phyloP scores from a whole-genome alignment of 164 flowering plant genomes.

The Chimonanthus praecox region DNA sequence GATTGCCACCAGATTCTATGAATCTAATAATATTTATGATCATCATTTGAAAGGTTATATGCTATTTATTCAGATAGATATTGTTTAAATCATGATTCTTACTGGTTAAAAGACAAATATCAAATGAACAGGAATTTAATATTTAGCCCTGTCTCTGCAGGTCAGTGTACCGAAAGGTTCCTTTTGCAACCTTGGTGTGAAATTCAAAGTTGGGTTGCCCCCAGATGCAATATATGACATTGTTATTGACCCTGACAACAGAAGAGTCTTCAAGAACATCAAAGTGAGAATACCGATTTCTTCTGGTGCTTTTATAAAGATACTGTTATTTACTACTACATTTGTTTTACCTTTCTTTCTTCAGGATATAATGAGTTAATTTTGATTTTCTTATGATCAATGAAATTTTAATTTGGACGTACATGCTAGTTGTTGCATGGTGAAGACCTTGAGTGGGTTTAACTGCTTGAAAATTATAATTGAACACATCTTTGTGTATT shows the following conservation, averaged over 20 bases:
- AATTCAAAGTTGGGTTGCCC: slow-evolving; percentile 80
- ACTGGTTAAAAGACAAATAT: neutral
- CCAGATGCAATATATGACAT: slow-evolving; percentile 93
- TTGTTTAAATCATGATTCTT: neutral
- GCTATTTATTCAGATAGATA: neutral
- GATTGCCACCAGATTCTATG: neutral
- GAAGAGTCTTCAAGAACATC: slow-evolving; percentile 89
- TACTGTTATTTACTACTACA: neutral
- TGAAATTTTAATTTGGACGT: neutral
- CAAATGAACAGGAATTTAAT: slow-evolving; percentile 1
- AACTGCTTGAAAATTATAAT: neutral
- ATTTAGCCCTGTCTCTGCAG: slow-evolving; percentile 36
- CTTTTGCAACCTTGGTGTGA: slow-evolving; percentile 70
- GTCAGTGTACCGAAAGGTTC: slow-evolving; percentile 92
- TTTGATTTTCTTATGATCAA: neutral
- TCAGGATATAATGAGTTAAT: neutral
- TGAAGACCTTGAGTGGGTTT: neutral
- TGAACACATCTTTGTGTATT: neutral
- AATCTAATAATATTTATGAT: neutral
- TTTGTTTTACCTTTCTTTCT: neutral
- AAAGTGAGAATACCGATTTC: slow-evolving; percentile 42
- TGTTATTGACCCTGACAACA: slow-evolving; percentile 86
- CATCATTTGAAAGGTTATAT: neutral
- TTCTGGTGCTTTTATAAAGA: neutral
- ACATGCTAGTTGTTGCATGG: neutral